Base-by-base conservation (phyloP, 1,284 basidiomycete genomes). In the Phylloporus sp. region DNA sequence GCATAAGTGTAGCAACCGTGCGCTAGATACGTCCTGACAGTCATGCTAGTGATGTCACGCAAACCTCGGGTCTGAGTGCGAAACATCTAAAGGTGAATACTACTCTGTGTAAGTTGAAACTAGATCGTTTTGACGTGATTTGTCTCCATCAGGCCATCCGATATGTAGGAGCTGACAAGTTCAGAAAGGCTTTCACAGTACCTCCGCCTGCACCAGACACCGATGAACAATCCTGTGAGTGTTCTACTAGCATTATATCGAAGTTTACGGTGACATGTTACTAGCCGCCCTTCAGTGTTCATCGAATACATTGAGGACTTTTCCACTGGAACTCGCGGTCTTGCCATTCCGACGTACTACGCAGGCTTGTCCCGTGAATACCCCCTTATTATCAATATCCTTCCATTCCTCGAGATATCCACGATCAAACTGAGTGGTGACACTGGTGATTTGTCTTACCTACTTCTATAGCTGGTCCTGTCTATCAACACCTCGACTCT, bases 171-270 rank as follows among this genome's bases (percentile, higher is more conserved):
- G 45, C 45, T 47, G 17, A 43, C 41, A 47, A 47, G 41, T 17
- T 17, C 11, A 17, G 11, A 10, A 47, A 47, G n/a, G 45, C 23
- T 47, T 23, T 47, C 11, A 6, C 12, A 5, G 4, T 12, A n/a
- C 8, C 45, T 19, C 41, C 20, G 41, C n/a, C n/a, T n/a, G 41
- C 20, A 6, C 5, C n/a, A n/a, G 45, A 47, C 14, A 47, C 1
- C n/a, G 7, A n/a, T 10, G 45, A 47, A 47, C 45, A 47, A n/a
- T 3, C 45, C 14, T 11, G 45, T 47, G 45, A 47, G 45, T 47
- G 14, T 10, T n/a, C 4, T 2, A 20, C 45, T n/a, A 4, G 23
- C 3, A 6, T n/a, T n/a, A 6, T 47, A 2, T n/a, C 2, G n/a
- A n/a, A 11, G 23, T n/a, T 10, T 12, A n/a, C n/a, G n/a, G n/a